Evolutionary conservation across 2,329 filamentous ascomycete genomes (phyloP).

Genomic region (Aspergillus brunneoviolaceus): DNA sequence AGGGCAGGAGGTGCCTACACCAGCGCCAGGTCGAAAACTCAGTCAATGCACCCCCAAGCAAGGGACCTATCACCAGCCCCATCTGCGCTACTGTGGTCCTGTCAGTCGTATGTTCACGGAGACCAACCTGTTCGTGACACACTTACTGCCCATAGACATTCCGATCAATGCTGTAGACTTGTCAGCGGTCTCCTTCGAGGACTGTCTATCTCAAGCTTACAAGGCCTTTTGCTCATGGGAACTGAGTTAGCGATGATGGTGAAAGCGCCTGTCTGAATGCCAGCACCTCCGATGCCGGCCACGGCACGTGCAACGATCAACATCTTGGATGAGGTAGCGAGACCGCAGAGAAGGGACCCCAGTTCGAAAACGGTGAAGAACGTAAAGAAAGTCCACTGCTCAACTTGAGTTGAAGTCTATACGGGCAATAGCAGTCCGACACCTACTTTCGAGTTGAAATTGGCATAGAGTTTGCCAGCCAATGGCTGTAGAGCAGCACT

Average conservation of each 20-base stretch:
- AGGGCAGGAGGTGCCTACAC: slow-evolving; percentile 35
- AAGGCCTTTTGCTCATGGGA: slow-evolving; percentile 10
- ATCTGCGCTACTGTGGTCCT: slow-evolving; percentile 28
- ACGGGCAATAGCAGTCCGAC: background rate
- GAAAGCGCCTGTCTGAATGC: slow-evolving; percentile 12
- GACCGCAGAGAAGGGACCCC: slow-evolving; percentile 19
- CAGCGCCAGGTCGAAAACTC: slow-evolving; percentile 28
- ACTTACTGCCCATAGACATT: slow-evolving; percentile 18
- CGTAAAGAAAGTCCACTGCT: slow-evolving; percentile 25
- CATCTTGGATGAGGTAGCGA: slow-evolving; percentile 10
- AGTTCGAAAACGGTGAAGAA: slow-evolving; percentile 34
- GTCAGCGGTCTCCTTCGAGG: background rate
- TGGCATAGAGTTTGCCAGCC: slow-evolving; percentile 13
- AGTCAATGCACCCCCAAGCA: slow-evolving; percentile 46
- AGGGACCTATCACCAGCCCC: slow-evolving; percentile 33
- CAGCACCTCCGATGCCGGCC: slow-evolving; percentile 10
- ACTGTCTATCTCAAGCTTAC: background rate
- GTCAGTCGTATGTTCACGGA: background rate
- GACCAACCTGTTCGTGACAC: background rate
- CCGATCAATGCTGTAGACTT: background rate
- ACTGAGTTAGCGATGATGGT: slow-evolving; percentile 11
- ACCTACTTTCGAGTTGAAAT: slow-evolving; percentile 7
- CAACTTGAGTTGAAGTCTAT: background rate
- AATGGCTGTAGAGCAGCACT: slow-evolving; percentile 12
- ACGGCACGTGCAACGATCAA: slow-evolving; percentile 12